A percentile compares a stretch with the other conserved stretches of the same genome.
Evolutionary conservation across 495 filamentous ascomycete genomes (phyloP).

Genomic region (Wilcoxina mikolae): DNA sequence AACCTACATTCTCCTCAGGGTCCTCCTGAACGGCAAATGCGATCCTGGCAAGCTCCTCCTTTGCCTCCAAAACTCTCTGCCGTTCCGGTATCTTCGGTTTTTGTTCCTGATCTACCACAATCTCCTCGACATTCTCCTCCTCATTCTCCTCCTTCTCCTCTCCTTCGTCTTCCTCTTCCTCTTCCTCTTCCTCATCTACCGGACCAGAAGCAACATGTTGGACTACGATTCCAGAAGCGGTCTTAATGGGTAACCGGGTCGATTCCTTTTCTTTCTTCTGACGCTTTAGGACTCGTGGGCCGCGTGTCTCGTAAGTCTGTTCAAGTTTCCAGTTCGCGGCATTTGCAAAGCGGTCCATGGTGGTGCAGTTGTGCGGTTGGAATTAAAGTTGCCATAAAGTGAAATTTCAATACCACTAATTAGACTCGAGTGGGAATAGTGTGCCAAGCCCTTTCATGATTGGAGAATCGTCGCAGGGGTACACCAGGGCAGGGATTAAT

Average conservation of each 20-base stretch:
- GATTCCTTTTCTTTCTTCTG: conserved; percentile 46
- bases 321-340: conserved; percentile 63
- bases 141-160: neutral
- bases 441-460: no score
- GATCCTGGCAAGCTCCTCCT: conserved; percentile 79
- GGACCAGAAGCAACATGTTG: conserved; percentile 37
- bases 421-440: no score
- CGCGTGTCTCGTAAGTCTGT: conserved; percentile 68
- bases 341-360: conserved; percentile 18
- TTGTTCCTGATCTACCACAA: neutral
- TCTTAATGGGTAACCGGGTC: conserved; percentile 72
- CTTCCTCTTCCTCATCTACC: conserved; percentile 3
- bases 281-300: conserved; percentile 48
- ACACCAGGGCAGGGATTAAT: no score
- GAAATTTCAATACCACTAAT: no score
- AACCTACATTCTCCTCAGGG: conserved; percentile 70
- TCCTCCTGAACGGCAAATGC: conserved; percentile 75
- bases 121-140: neutral
- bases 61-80: conserved; percentile 68
- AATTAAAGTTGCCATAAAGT: neutral
- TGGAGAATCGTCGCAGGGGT: no score
- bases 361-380: neutral
- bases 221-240: conserved; percentile 54
- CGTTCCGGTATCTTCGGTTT: conserved; percentile 41
- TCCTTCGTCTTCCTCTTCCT: neutral